Evolutionary conservation across 176 grass and related monocot species (phyloP), one percentile per base, ranked within the genome.

Genomic region (sorghum (Sorghum bicolor)): DNA sequence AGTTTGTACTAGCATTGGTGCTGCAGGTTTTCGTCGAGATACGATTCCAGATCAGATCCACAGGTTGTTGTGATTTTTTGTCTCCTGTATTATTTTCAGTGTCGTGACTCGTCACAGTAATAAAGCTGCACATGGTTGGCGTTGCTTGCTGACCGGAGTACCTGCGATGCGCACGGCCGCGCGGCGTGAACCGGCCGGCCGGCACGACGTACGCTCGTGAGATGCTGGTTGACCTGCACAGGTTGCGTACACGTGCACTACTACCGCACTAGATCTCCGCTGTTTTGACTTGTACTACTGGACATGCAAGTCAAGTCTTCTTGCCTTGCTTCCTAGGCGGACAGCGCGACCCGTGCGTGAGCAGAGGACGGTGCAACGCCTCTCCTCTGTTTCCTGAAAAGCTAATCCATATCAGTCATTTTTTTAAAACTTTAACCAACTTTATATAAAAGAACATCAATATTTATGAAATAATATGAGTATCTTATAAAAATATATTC

Each of bases 231-330:
- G 77, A 79, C 77, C 32, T 79, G 40, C 0, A 8, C 10, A 12
- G 29, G 5, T 47, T n/a, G 77, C 31, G 40, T 79, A 45, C 60
- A 78, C 17, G 25, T 78, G 39, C 63, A 32, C 8, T 8, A 1
- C n/a, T n/a, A n/a, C n/a, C n/a, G 38, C 61, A 19, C 76, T 64
- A 78, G 76, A 78, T 78, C 76, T 44, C 76, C 76, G 76, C 58
- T 78, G 58, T 64, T 64, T 64, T 64, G 76, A 64, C 76, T 43
- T 78, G 36, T 3, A 4, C 34, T 39, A n/a, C n/a, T n/a, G n/a
- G n/a, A 6, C 19, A 39, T 20, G 45, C 45, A 48, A 5, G 4
- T 17, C 4, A n/a, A n/a, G n/a, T n/a, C n/a, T n/a, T n/a, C n/a
- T n/a, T 48, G 8, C 74, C 28, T 50, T 83, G 72, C 67, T 32